Evolutionary conservation across 140 eudicot species (phyloP).

Genomic region (Oenanthe javanica): DNA sequence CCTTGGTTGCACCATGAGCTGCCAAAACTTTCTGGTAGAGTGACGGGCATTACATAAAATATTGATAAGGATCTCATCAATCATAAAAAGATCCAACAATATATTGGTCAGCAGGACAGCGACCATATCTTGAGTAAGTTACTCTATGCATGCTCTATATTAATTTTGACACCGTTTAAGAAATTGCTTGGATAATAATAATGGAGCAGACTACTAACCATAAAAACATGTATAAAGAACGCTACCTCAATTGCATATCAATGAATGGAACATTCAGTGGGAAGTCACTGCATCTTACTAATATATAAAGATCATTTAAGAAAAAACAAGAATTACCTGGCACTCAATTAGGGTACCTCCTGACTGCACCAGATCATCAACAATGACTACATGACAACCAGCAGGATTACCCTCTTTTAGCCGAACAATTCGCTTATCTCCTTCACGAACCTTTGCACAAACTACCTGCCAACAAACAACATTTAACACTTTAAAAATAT

Average conservation of each 20-base stretch:
- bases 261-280: background rate
- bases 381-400: slow-evolving; percentile 86
- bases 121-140: too few relatives aligned
- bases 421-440: slow-evolving; percentile 77
- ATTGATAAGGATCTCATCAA: background rate
- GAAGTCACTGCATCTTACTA: background rate
- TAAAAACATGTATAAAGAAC: background rate
- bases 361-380: slow-evolving; percentile 86
- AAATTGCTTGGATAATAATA: background rate
- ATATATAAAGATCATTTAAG: background rate
- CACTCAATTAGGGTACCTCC: slow-evolving; percentile 94
- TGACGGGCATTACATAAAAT: background rate
- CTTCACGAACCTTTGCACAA: slow-evolving; percentile 87
- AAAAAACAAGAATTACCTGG: slow-evolving; percentile 43
- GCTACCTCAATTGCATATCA: too few relatives aligned
- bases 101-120: too few relatives aligned
- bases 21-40: slow-evolving; percentile 70
- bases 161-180: background rate
- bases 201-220: background rate
- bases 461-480: slow-evolving; percentile 41
- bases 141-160: background rate
- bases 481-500: background rate
- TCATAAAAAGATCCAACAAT: background rate
- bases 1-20: slow-evolving; percentile 87
- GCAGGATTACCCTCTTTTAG: slow-evolving; percentile 75